Conservation (phyloP, 495 filamentous ascomycete species). For the Talaromyces adpressus region DNA sequence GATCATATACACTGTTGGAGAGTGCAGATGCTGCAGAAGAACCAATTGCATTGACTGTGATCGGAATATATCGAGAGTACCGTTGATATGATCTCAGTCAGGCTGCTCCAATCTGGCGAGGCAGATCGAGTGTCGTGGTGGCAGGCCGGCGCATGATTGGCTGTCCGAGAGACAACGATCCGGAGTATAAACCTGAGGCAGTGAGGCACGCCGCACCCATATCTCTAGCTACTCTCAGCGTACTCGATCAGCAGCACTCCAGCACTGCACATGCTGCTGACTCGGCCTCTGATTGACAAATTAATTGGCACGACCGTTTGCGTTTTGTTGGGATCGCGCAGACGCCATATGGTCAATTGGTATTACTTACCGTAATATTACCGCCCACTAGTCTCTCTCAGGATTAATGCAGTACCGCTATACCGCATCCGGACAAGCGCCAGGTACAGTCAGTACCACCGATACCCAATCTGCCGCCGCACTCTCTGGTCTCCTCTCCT, state of each 20-base stretch:
- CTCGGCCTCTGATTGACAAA: conserved; percentile 9
- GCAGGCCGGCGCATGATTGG: conserved; percentile 20
- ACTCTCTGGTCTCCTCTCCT: not conserved
- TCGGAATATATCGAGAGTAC: not conserved
- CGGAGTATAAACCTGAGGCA: not conserved
- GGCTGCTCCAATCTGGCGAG: not conserved
- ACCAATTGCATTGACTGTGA: not conserved
- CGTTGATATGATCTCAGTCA: not conserved
- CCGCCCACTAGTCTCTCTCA: not conserved
- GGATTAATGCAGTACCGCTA: conserved; percentile 8
- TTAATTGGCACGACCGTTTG: not conserved
- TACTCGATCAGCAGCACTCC: not conserved
- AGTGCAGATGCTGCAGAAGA: not conserved
- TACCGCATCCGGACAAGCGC: not conserved
- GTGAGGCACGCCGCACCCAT: not conserved
- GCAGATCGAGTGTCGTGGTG: conserved; percentile 12
- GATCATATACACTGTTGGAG: not conserved
- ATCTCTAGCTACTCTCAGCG: not conserved
- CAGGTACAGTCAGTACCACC: not conserved
- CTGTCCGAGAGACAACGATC: not conserved
- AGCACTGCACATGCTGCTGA: conserved; percentile 16
- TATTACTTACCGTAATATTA: not conserved
- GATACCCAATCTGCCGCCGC: not conserved
- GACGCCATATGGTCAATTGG: not conserved
- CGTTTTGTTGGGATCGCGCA: conserved; percentile 1